phyloP scores from a whole-genome alignment of 495 filamentous ascomycete genomes.

The Aspergillus hancockii region DNA sequence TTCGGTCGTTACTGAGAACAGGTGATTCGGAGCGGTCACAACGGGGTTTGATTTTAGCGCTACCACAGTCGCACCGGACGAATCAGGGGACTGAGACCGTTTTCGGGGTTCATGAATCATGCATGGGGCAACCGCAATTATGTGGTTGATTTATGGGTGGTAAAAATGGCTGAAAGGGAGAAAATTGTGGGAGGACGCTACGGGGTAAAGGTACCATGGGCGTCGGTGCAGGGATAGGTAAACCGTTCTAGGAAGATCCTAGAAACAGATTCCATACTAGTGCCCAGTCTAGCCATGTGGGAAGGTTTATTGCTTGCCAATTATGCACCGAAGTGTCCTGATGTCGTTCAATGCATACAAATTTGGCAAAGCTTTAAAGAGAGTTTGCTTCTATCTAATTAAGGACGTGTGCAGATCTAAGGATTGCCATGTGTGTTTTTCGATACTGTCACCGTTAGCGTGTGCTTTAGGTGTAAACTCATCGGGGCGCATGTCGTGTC shows the following conservation, averaged over 20 bases:
- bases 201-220: not conserved
- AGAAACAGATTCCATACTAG: not conserved
- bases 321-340: not conserved
- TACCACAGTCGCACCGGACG: not conserved
- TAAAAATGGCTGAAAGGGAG: not conserved
- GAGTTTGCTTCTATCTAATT: not conserved
- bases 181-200: not conserved
- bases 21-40: not conserved
- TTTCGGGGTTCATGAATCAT: not conserved
- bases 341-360: not conserved
- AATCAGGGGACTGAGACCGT: not conserved
- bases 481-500: not conserved
- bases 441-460: not conserved
- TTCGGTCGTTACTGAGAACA: not conserved
- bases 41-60: not conserved
- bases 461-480: not conserved
- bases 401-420: not conserved
- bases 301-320: not conserved
- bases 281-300: slow-evolving; percentile 1
- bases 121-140: not conserved
- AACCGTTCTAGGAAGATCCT: not conserved
- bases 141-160: not conserved
- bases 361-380: not conserved
- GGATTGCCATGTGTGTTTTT: not conserved
- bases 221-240: not conserved